Evolutionary conservation across 2,329 filamentous ascomycete species (phyloP).

Genomic region (Grosmannia clavigera): DNA sequence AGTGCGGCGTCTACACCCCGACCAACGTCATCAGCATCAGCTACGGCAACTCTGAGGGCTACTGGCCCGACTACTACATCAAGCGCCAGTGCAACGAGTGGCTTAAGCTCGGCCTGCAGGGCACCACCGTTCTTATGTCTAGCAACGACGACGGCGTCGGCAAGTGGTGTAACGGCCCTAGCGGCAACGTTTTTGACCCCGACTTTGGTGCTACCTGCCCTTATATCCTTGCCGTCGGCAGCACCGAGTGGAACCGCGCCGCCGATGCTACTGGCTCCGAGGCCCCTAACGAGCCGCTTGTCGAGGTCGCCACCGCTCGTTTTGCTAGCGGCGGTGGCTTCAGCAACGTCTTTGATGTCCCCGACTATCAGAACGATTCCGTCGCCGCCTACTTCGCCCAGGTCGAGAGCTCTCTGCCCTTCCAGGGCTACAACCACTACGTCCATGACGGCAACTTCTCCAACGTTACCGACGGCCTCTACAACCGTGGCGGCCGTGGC

Average conservation of each 20-base stretch:
- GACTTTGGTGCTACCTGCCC: constrained; percentile 22
- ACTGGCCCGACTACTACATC: constrained; percentile 40
- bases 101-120: constrained; percentile 36
- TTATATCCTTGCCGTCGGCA: constrained; percentile 37
- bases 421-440: not conserved
- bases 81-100: constrained; percentile 35
- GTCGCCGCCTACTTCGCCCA: constrained; percentile 7
- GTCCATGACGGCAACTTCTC: constrained; percentile 3
- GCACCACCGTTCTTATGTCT: constrained; percentile 31
- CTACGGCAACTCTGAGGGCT: constrained; percentile 39
- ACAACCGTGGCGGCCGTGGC: constrained; percentile 12
- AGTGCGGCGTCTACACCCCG: constrained; percentile 25
- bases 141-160: constrained; percentile 33
- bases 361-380: constrained; percentile 28
- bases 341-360: constrained; percentile 12
- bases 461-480: constrained; percentile 7
- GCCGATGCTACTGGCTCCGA: not conserved
- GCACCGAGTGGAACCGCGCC: constrained; percentile 2
- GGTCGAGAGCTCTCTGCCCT: constrained; percentile 7
- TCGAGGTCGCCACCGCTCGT: constrained; percentile 12
- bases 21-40: constrained; percentile 43
- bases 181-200: constrained; percentile 11
- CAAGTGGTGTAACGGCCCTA: constrained; percentile 11
- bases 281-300: not conserved
- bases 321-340: constrained; percentile 30